phyloP scores from a whole-genome alignment of 208 protist genomes.

The Acanthamoeba triangularis region DNA sequence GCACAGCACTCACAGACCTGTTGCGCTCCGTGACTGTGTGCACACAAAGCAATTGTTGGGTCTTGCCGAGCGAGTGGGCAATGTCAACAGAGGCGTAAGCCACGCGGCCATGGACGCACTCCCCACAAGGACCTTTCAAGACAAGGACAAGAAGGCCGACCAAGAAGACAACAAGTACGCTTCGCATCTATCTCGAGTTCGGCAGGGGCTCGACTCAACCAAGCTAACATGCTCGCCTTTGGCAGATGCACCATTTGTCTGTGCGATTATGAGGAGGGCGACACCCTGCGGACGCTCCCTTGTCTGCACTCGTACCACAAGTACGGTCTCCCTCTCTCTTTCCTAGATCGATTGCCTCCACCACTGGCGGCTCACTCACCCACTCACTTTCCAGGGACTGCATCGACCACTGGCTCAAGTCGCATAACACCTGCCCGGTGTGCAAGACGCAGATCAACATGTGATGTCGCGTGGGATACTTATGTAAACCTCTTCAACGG shows the following conservation, averaged over 20 bases:
- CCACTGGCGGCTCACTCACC: background rate
- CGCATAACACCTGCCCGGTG: constrained; percentile 84
- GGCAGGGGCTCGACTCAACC: background rate
- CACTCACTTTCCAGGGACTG: constrained; percentile 73
- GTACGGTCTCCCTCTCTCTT: background rate
- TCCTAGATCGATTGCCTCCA: background rate
- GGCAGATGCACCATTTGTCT: constrained; percentile 85
- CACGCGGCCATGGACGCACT: constrained; percentile 34
- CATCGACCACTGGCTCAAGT: constrained; percentile 87
- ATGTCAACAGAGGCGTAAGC: constrained; percentile 34
- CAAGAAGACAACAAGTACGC: constrained; percentile 23
- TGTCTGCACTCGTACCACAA: constrained; percentile 88
- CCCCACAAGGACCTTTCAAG: background rate
- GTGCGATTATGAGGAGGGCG: constrained; percentile 85
- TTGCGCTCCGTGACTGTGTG: no score
- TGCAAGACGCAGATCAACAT: constrained; percentile 84
- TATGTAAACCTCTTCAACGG: no score
- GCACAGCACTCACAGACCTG: background rate
- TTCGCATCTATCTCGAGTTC: background rate
- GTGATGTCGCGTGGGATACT: no score
- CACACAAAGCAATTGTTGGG: constrained; percentile 33
- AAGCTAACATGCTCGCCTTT: constrained; percentile 15
- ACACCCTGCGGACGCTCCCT: constrained; percentile 84
- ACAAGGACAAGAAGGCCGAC: constrained; percentile 11
- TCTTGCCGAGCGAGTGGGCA: constrained; percentile 41